phyloP scores from a whole-genome alignment of 441 rosid genomes.

The Caryocar brasiliense region DNA sequence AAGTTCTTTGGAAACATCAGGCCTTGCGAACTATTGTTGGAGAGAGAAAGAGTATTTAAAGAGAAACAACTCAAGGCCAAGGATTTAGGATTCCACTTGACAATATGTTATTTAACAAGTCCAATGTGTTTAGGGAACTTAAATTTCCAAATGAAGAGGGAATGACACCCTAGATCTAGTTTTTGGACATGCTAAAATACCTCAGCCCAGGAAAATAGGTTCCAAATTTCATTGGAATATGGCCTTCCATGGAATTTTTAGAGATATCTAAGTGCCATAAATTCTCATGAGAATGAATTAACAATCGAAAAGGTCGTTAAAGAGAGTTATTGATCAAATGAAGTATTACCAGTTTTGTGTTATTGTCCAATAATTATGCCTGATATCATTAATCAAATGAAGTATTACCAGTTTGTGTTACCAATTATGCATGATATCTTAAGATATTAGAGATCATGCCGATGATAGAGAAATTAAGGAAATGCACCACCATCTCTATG shows the following conservation, averaged over 20 bases:
- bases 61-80: no score
- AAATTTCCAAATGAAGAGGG: slow-evolving; percentile 8
- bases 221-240: slow-evolving; percentile 3
- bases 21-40: slow-evolving; percentile 5
- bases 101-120: no score
- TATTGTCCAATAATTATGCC: slow-evolving; percentile 28
- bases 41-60: no score
- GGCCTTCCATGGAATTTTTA: neutral
- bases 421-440: slow-evolving; percentile 11
- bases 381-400: neutral
- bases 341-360: neutral
- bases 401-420: neutral
- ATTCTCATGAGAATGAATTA: neutral
- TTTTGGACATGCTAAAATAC: neutral
- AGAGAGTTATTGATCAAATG: slow-evolving; percentile 3
- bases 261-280: slow-evolving; percentile 3
- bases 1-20: neutral
- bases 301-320: slow-evolving; percentile 5
- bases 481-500: neutral
- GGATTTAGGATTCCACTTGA: no score
- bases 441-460: neutral
- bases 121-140: neutral
- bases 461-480: slow-evolving; percentile 18
- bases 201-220: neutral
- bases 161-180: slow-evolving; percentile 5